Evolutionary conservation across 2,329 filamentous ascomycete species (phyloP).

Genomic region (Clonostachys chloroleuca): DNA sequence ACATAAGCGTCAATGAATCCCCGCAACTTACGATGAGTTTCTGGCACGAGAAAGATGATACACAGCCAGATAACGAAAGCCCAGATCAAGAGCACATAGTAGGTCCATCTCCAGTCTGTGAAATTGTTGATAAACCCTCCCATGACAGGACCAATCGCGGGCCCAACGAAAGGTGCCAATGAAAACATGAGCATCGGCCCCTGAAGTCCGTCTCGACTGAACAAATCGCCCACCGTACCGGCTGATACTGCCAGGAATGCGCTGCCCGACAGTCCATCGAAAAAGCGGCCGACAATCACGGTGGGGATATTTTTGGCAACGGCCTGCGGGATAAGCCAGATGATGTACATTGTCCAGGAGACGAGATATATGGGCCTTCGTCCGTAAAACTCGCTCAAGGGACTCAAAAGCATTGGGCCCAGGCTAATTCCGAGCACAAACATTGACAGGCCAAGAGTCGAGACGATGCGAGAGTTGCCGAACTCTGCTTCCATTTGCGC

Average conservation of each 20-base stretch:
- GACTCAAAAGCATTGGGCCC: slow-evolving; percentile 59
- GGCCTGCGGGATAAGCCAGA: slow-evolving; percentile 79
- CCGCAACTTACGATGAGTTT: slow-evolving; percentile 66
- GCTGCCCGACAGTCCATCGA: slow-evolving; percentile 68
- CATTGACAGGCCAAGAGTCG: slow-evolving; percentile 74
- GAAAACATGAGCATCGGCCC: slow-evolving; percentile 82
- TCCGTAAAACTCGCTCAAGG: slow-evolving; percentile 75
- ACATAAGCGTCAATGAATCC: no score
- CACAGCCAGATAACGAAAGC: slow-evolving; percentile 56
- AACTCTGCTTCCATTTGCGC: slow-evolving; percentile 73
- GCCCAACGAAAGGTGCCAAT: slow-evolving; percentile 59
- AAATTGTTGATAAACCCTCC: slow-evolving; percentile 83
- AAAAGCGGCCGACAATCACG: slow-evolving; percentile 72
- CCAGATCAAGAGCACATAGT: slow-evolving; percentile 85
- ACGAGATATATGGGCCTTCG: slow-evolving; percentile 74
- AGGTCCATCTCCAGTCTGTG: slow-evolving; percentile 74
- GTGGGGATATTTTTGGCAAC: slow-evolving; percentile 77
- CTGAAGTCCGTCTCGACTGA: slow-evolving; percentile 63
- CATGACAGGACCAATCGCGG: slow-evolving; percentile 53
- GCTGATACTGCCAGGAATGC: slow-evolving; percentile 72
- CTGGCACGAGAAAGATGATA: slow-evolving; percentile 72
- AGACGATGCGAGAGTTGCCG: slow-evolving; percentile 63
- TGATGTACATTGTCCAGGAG: slow-evolving; percentile 69
- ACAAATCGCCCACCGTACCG: slow-evolving; percentile 81
- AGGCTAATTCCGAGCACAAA: slow-evolving; percentile 77